Conservation (phyloP, 192 early-diverging fungal genomes). For the Gigaspora rosea region DNA sequence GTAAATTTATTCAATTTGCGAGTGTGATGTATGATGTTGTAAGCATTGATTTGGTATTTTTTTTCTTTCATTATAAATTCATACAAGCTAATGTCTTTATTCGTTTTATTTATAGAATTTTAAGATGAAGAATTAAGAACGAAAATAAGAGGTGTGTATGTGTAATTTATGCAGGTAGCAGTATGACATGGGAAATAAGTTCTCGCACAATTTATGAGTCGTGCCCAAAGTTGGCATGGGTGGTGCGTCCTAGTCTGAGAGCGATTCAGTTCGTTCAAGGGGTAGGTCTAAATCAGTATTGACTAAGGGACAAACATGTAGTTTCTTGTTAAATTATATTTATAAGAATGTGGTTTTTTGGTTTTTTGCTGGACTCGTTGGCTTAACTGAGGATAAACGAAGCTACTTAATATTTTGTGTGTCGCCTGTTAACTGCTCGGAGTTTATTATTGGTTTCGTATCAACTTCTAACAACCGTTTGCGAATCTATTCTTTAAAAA, state of each 20-base stretch:
- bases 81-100: neutral
- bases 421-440: neutral
- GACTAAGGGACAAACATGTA: slow-evolving; percentile 21
- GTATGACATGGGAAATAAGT: slow-evolving; percentile 15
- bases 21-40: slow-evolving; percentile 18
- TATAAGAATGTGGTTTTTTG: slow-evolving; percentile 12
- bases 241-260: slow-evolving; percentile 3
- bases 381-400: slow-evolving; percentile 34
- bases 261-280: slow-evolving; percentile 11
- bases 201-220: slow-evolving; percentile 20
- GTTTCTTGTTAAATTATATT: slow-evolving; percentile 19
- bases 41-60: slow-evolving; percentile 7
- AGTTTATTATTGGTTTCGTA: slow-evolving; percentile 1
- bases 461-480: slow-evolving; percentile 11
- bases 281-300: slow-evolving; percentile 17
- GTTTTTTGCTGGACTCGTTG: slow-evolving; percentile 23
- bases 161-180: neutral
- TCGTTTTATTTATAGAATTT: neutral
- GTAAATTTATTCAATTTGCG: slow-evolving; percentile 13
- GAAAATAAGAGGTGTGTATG: neutral
- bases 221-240: neutral
- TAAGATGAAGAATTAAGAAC: neutral
- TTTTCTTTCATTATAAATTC: neutral
- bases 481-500: too few species aligned
- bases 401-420: slow-evolving; percentile 26